These are phyloP conservation scores for Cucurbita pepo DNA, from an alignment of 306 rosid species.

Conservation along the genomic window DNA sequence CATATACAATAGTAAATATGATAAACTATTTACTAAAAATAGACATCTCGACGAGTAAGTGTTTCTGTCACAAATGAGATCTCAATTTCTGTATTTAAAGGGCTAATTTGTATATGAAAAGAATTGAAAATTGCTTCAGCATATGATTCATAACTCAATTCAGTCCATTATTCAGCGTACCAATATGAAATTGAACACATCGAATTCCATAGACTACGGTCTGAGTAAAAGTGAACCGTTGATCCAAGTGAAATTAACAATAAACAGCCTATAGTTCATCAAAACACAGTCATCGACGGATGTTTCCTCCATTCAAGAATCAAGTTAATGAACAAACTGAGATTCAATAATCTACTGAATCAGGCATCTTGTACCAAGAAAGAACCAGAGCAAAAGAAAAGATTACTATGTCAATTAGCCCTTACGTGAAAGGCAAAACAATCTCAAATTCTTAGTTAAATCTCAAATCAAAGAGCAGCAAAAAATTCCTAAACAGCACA, in stretches of 20 bases:
- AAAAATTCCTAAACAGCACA: background rate
- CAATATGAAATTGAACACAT: background rate
- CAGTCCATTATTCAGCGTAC: background rate
- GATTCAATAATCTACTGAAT: background rate
- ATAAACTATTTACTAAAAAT: no score
- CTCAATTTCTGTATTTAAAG: background rate
- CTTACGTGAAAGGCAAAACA: background rate
- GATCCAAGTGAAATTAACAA: background rate
- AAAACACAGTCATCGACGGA: background rate
- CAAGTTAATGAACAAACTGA: background rate
- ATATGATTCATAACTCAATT: background rate
- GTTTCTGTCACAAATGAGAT: background rate
- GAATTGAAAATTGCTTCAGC: background rate
- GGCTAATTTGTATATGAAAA: background rate
- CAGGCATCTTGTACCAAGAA: background rate
- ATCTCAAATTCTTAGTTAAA: background rate
- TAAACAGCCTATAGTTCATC: background rate
- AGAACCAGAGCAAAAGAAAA: background rate
- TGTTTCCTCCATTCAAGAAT: background rate
- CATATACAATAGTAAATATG: no score
- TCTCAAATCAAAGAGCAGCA: background rate
- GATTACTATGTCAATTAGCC: background rate
- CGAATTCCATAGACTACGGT: background rate
- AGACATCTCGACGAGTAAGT: no score
- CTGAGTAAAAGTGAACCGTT: background rate